phyloP scores from a whole-genome alignment of 306 rosid species.

The Trifolium dubium region DNA sequence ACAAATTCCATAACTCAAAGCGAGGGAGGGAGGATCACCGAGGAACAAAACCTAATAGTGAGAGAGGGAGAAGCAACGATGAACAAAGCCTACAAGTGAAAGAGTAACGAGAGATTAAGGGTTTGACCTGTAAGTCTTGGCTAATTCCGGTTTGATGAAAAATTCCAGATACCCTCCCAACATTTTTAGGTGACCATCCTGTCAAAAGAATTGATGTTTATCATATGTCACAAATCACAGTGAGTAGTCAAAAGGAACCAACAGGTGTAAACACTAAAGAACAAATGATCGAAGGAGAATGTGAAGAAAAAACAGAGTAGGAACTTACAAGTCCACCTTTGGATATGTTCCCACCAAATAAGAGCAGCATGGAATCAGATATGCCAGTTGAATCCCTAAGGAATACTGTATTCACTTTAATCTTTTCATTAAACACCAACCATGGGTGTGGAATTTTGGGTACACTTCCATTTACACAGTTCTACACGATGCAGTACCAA shows the following conservation, averaged over 20 bases:
- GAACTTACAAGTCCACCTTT: slow-evolving; percentile 78
- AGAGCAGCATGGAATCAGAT: slow-evolving; percentile 85
- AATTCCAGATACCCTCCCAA: slow-evolving; percentile 92
- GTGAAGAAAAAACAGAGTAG: slow-evolving; percentile 24
- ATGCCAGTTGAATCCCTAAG: slow-evolving; percentile 93
- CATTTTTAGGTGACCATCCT: slow-evolving; percentile 98
- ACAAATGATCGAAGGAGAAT: slow-evolving; percentile 27
- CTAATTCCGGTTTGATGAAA: slow-evolving; percentile 85
- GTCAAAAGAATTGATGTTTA: slow-evolving; percentile 43
- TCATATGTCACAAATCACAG: slow-evolving; percentile 16
- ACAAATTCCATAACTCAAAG: no score
- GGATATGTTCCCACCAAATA: slow-evolving; percentile 84
- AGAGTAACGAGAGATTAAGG: no score
- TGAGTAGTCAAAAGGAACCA: slow-evolving; percentile 35
- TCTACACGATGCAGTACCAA: slow-evolving; percentile 54
- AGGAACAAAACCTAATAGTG: no score
- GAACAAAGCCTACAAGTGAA: no score
- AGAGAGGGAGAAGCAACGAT: no score
- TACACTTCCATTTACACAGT: slow-evolving; percentile 84
- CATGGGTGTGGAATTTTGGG: slow-evolving; percentile 86
- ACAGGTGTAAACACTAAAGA: slow-evolving; percentile 22
- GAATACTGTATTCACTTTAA: slow-evolving; percentile 93
- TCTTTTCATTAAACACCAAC: slow-evolving; percentile 94
- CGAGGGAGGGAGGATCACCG: no score
- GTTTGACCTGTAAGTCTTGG: slow-evolving; percentile 75